Evolutionary conservation across 2,329 filamentous ascomycete genomes (phyloP), one percentile per base, ranked within the genome.

Genomic region (Epichloe hybrida): DNA sequence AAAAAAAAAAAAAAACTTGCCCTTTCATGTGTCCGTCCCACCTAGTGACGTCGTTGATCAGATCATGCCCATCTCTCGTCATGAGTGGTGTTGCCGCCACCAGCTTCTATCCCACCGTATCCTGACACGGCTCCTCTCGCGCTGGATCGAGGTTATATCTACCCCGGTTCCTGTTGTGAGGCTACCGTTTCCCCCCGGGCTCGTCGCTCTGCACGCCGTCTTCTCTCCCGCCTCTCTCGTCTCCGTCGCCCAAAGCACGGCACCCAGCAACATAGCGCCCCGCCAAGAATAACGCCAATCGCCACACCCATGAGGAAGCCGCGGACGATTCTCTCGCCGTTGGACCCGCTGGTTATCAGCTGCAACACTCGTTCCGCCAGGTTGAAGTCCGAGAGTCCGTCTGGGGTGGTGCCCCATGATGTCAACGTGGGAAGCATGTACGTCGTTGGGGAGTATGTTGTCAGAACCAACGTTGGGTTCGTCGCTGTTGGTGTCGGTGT

Each of bases 241-340:
- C 41, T 31, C 13, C 56, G 55, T 49, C 53, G 55, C 34, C 53
- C 51, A 41, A 62, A 62, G 48, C 64, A 66, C 34, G 64, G 64
- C 38, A 64, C 58, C 64, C 64, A 66, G 50, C 64, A 66, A 51
- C 64, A 65, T 34, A 62, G 52, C 42, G 65, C 55, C 49, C 62
- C 59, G 41, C 61, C 64, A n/a, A 66, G 50, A 5, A 63, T 51
- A 4, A 66, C 52, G 3, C 64, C 64, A 23, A 65, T 53, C 0
- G 60, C 63, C 27, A 66, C 55, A 40, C 64, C 64, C 44, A 66
- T 61, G 20, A 66, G 55, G 56, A 66, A 65, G 37, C 63, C 64
- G 11, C 61, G 60, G 44, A 65, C 58, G 9, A 66, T 58, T 53
- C 59, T 64, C 41, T 65, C 64, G 13, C 61, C 61, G 47, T 54